Conservation (phyloP, 2,329 filamentous ascomycete genomes). For the Raffaelea deltoideospora region DNA sequence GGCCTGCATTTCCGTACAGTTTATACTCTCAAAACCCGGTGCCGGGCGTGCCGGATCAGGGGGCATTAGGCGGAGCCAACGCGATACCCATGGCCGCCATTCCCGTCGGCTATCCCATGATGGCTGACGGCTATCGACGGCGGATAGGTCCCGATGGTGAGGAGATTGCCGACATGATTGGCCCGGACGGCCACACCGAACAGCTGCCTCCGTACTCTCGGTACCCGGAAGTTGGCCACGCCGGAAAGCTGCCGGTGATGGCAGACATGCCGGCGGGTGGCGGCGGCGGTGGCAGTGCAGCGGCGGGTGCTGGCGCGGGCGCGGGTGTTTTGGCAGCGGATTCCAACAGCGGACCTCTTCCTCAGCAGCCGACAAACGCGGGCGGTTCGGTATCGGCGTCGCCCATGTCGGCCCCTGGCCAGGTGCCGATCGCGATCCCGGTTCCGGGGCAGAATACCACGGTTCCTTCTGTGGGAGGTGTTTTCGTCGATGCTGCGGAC, state of each 20-base stretch:
- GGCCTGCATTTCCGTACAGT: conserved; percentile 70
- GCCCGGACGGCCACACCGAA: conserved; percentile 77
- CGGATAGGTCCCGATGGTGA: conserved; percentile 67
- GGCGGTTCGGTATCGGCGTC: too few species aligned
- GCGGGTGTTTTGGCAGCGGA: not conserved
- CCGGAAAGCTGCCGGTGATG: conserved; percentile 35
- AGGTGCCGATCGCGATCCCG: not conserved
- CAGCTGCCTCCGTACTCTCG: conserved; percentile 83
- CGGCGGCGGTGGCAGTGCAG: too few species aligned
- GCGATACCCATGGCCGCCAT: conserved; percentile 21
- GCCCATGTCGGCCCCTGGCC: not conserved
- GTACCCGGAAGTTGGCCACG: conserved; percentile 62
- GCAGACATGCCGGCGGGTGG: too few species aligned
- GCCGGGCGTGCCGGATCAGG: too few species aligned
- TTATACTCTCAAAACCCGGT: conserved; percentile 74
- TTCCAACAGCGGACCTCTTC: too few species aligned
- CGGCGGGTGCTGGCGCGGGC: not conserved
- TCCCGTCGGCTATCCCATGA: conserved; percentile 61
- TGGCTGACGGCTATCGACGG: conserved; percentile 51
- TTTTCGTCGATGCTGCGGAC: too few species aligned
- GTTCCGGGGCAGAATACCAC: not conserved
- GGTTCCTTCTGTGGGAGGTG: conserved; percentile 5
- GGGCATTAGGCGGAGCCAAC: too few species aligned
- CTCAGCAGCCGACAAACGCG: too few species aligned
- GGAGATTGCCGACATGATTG: conserved; percentile 74